Evolutionary conservation across 352 stramenopile species (phyloP).

Genomic region (Halophytophthora batemanensis): DNA sequence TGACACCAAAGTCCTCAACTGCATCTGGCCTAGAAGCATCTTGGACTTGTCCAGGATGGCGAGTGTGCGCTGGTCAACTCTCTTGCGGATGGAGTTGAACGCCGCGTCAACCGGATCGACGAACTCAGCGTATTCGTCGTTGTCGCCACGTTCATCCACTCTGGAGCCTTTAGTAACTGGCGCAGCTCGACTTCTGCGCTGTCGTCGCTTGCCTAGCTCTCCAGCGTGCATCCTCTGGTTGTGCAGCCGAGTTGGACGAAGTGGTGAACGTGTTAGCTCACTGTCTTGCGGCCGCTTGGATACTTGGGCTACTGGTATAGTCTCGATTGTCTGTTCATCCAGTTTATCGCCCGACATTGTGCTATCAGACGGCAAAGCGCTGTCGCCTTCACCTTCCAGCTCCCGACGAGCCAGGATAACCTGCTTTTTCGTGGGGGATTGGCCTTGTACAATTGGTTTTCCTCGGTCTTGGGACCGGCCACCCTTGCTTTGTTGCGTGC

Average conservation of each 20-base stretch:
- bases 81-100: constrained; percentile 36
- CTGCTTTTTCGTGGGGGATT: constrained; percentile 11
- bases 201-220: constrained; percentile 4
- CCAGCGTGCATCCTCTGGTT: constrained; percentile 1
- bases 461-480: constrained; percentile 2
- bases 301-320: not conserved
- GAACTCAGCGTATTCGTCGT: constrained; percentile 15
- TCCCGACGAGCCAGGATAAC: constrained; percentile 23
- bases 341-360: constrained; percentile 3
- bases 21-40: constrained; percentile 33
- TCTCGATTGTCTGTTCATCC: constrained; percentile 3
- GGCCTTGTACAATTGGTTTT: not conserved
- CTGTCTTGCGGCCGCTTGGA: not conserved
- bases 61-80: constrained; percentile 48
- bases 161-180: not conserved
- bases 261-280: constrained; percentile 5
- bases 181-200: constrained; percentile 1
- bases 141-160: not conserved
- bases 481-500: not conserved
- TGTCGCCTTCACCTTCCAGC: constrained; percentile 6
- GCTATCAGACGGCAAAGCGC: not conserved
- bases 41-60: constrained; percentile 55
- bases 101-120: constrained; percentile 23
- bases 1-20: constrained; percentile 4
- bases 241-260: not conserved